These are phyloP conservation scores for Glycyrrhiza uralensis DNA, from an alignment of 306 rosid species.

Conservation along the genomic window DNA sequence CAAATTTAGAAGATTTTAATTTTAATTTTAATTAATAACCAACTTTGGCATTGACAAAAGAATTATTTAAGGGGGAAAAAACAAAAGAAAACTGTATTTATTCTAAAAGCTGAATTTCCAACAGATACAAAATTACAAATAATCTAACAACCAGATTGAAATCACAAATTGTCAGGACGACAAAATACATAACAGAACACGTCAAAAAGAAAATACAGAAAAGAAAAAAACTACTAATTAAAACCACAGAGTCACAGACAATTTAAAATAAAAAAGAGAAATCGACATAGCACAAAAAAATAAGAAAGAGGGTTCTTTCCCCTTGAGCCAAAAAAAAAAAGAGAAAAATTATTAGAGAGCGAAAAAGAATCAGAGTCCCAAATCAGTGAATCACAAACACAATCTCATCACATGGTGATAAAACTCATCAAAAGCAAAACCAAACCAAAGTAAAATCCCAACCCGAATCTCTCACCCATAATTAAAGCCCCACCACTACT, in stretches of 20 bases:
- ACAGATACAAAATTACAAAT: neutral
- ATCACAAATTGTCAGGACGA: neutral
- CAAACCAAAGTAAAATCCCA: conserved; percentile 1
- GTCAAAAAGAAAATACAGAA: neutral
- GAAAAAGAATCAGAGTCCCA: too few species aligned
- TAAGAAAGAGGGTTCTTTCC: too few species aligned
- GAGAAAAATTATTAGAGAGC: conserved; percentile 14
- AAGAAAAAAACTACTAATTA: neutral
- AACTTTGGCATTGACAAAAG: too few species aligned
- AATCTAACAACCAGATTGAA: neutral
- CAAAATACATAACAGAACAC: neutral
- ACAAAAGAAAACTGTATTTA: neutral
- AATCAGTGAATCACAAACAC: neutral
- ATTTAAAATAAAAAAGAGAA: neutral
- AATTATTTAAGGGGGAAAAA: too few species aligned
- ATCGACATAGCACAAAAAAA: neutral
- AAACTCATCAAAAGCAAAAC: neutral
- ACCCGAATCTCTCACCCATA: neutral
- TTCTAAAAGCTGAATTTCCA: neutral
- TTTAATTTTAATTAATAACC: too few species aligned
- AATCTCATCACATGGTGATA: neutral
- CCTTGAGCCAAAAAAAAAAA: too few species aligned
- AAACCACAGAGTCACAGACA: neutral
- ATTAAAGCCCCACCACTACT: conserved; percentile 8
- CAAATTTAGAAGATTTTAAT: too few species aligned